Base-by-base conservation (phyloP, 164 flowering plant genomes). In the Pachysandra terminalis region DNA sequence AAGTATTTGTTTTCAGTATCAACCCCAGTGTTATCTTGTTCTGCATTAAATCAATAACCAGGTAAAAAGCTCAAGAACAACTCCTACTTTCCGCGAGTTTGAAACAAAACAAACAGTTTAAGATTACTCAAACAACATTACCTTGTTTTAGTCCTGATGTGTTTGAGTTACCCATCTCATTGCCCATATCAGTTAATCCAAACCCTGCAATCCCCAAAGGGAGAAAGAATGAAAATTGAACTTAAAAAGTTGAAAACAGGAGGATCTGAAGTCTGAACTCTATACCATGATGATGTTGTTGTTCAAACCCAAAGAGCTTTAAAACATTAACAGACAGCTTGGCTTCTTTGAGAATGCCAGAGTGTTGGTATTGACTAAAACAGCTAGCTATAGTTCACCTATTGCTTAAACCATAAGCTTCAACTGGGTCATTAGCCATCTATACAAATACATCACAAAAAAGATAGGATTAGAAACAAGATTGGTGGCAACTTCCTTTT, bases 141-240 rank as follows among this genome's bases (percentile, higher is more conserved):
- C 90, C 87, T 77, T 78, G 72, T 28, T n/a, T n/a, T n/a, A 73
- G 16, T 22, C 77, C 84, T 1, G 87, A 73, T 54, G 77, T 71
- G 62, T 80, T 83, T 60, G 23, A 63, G 78, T 84, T 86, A 1
- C 86, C 90, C 87, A 84, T 84, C 74, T 84, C 87, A 74, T 78
- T 81, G 69, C 81, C 81, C 85, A 83, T 85, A 70, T 76, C 76
- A 73, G 19, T n/a, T 69, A n/a, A 24, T 0, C 61, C 52, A 58
- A 74, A 63, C 51, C 76, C 83, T 78, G 80, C 68, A 74, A 73
- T 41, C 41, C 62, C 71, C 53, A 51, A 41, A 24, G 35, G 23
- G 22, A 7, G 19, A 57, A 56, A n/a, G 41, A 66, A 0, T 48
- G 27, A 21, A 55, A 24, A 48, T 25, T 16, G 1, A 24, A 56